Evolutionary conservation across 2,329 filamentous ascomycete species (phyloP), one percentile per base, ranked within the genome.

Genomic region (Celoporthe dispersa): DNA sequence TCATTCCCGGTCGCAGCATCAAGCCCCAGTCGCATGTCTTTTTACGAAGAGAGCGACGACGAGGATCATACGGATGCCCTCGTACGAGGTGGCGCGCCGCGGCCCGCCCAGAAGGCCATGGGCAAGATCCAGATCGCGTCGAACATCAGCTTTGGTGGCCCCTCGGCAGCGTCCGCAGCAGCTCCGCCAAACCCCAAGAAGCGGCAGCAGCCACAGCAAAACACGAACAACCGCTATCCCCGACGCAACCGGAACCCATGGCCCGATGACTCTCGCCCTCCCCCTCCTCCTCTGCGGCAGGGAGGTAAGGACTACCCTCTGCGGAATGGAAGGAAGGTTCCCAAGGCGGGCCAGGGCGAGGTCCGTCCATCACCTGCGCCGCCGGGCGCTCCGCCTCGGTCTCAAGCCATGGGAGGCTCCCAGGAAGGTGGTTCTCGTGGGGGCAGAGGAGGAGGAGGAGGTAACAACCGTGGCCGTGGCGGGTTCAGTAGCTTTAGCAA

Each of bases 11-110:
- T 1, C 75, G 76, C 62, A 76, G 76, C 67, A 78, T 79, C 35
- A 77, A 76, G 14, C 77, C 76, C 3, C 73, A 73, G 25, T 79
- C 79, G 14, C 80, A 82, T 70, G 78, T 85, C n/a, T 68, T 79
- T 82, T 73, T 84, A 83, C 70, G 83, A 82, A n/a, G 83, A 85
- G 74, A 82, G 80, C 51, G 83, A 83, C 60, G 83, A 84, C 65
- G 84, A 84, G 9, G 83, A 84, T 28, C 76, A 79, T 28, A 76
- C 76, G 22, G 81, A 83, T 75, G 37, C 70, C 65, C 55, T 84
- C 85, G 69, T 77, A 84, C 44, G 70, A 64, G 33, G 66, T 64
- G 31, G 68, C 55, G 31, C 39, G 35, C 22, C 31, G 19, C 4
- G 55, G 55, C 41, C 59, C 64, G 28, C 12, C 41, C 28, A n/a